Base-by-base conservation (phyloP, 2,329 filamentous ascomycete genomes). In the Ophiostoma novo-ulmi region DNA sequence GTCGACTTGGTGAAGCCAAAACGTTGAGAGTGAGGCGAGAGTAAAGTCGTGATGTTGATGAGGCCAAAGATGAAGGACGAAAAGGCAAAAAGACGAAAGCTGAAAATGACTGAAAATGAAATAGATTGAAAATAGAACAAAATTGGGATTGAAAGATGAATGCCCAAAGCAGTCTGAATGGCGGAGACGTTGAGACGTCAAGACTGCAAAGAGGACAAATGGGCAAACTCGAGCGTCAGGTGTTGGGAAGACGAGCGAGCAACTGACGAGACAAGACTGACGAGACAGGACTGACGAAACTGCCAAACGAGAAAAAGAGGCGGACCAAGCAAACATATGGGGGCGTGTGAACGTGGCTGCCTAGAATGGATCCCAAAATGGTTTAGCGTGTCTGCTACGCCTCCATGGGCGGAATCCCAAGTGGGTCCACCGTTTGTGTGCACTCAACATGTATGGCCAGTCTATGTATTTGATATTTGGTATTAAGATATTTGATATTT, bases 381-480 rank as follows among this genome's bases (percentile, higher is more conserved):
- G 74, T n/a, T 36, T 75, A 75, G 74, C 71, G 70, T 14, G 17
- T 0, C 2, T 58, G n/a, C 74, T 74, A 71, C 73, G 74, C 74
- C 74, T 73, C 74, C 70, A 67, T 58, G 22, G 72, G 64, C 71
- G 41, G 71, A 71, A 73, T 74, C 72, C 72, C 70, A 22, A 36
- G 70, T 64, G 61, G 61, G 61, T 5, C 61, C 5, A 14, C 55
- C 26, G 22, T 31, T 31, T 61, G 48, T 38, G 67, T 55, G 61
- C 3, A 39, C 10, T 39, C 31, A 39, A 13, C 38, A 39, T 39
- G 38, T 39, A 39, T 39, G 38, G 10, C 1, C 38, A n/a, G n/a
- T n/a, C n/a, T n/a, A n/a, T n/a, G n/a, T n/a, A 26, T 26, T 26
- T 26, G 26, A 26, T 26, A 26, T 26, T 26, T 26, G 2, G n/a